Evolutionary conservation across 345 rosid species (phyloP).

Genomic region (Salix brachista): DNA sequence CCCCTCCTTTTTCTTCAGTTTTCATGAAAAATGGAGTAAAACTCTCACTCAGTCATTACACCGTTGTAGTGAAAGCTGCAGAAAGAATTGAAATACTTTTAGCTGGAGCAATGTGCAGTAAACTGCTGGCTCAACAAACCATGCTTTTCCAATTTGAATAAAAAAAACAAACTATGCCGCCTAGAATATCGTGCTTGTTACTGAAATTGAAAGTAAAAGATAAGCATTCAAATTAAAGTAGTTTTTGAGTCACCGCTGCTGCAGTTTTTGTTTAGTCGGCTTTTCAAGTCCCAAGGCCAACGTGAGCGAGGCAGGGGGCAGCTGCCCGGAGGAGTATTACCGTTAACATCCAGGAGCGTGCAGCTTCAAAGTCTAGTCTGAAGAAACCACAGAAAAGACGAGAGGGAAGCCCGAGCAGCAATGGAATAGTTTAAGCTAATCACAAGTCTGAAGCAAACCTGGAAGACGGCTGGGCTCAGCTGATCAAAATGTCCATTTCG

Average conservation of each 20-base stretch:
- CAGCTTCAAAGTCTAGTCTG: background rate
- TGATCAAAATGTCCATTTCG: background rate
- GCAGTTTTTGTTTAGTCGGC: background rate
- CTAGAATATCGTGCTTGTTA: background rate
- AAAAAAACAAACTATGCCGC: too few relatives aligned
- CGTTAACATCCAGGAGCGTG: slow-evolving; percentile 1
- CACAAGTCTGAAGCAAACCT: background rate
- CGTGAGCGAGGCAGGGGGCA: background rate
- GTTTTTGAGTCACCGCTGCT: too few relatives aligned
- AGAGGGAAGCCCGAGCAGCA: background rate
- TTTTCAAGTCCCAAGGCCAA: background rate
- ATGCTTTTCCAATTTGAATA: background rate
- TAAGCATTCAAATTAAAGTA: too few relatives aligned
- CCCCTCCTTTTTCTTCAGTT: background rate
- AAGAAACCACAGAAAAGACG: background rate
- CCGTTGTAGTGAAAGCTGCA: too few relatives aligned
- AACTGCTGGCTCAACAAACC: background rate
- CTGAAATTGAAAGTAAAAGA: too few relatives aligned
- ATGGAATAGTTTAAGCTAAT: background rate
- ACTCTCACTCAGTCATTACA: too few relatives aligned
- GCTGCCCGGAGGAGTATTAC: background rate
- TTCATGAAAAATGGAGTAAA: too few relatives aligned
- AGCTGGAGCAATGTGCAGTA: background rate
- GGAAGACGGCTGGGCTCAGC: background rate
- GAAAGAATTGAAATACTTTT: too few relatives aligned